Conservation (phyloP, 2,329 filamentous ascomycete species). For the Fonsecaea multimorphosa region DNA sequence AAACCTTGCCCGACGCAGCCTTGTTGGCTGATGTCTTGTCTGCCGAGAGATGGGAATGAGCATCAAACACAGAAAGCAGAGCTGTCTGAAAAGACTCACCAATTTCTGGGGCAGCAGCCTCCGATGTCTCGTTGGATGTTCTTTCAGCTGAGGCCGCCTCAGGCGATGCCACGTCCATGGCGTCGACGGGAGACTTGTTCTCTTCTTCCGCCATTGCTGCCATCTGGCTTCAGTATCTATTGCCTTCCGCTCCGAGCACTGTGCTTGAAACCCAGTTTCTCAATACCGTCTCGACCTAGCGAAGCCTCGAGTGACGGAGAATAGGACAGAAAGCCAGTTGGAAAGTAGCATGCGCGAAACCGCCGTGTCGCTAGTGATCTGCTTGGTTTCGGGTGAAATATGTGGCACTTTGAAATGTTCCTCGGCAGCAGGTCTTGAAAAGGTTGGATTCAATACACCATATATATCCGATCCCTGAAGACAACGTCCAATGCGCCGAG, state of each 20-base stretch:
- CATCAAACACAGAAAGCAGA: background rate
- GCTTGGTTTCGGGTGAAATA: background rate
- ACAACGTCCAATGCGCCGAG: background rate
- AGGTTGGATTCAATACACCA: constrained; percentile 9
- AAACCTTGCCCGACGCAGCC: constrained; percentile 21
- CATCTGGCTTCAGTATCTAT: background rate
- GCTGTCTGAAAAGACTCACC: constrained; percentile 24
- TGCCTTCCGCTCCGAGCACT: background rate
- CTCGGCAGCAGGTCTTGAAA: background rate
- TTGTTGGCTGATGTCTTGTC: constrained; percentile 27
- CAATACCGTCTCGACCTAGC: background rate
- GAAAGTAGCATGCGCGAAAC: background rate
- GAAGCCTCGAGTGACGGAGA: background rate
- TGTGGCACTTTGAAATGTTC: background rate
- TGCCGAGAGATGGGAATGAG: constrained; percentile 19
- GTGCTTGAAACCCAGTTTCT: background rate
- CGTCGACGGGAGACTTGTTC: background rate
- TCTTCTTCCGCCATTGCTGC: constrained; percentile 3
- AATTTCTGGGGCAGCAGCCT: constrained; percentile 4
- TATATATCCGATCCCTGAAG: background rate
- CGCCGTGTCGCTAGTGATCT: background rate
- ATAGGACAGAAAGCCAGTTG: background rate
- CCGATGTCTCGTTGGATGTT: constrained; percentile 14
- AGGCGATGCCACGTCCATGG: constrained; percentile 16
- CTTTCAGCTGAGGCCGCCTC: constrained; percentile 17